A percentile compares a stretch with the other conserved stretches of the same genome.
Conservation (phyloP, 2,329 filamentous ascomycete genomes). For the Alternaria solani region DNA sequence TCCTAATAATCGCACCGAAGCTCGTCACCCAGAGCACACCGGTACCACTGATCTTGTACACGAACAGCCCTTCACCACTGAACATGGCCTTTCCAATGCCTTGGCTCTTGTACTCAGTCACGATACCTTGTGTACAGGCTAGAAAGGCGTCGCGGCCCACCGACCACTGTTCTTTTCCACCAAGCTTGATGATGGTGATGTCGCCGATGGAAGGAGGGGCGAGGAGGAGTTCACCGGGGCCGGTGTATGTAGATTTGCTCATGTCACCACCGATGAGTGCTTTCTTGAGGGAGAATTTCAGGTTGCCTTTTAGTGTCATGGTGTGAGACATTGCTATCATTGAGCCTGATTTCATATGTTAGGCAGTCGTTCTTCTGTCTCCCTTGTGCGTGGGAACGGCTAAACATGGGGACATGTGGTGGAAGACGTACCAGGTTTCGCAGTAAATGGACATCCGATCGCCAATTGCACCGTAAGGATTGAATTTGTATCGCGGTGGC, state of each 20-base stretch:
- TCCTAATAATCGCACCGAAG: constrained; percentile 93
- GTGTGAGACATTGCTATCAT: constrained; percentile 97
- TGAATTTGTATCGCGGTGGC: constrained; percentile 89
- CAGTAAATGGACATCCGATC: constrained; percentile 82
- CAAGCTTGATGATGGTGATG: constrained; percentile 79
- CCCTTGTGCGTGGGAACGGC: too few relatives aligned
- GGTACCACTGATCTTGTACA: constrained; percentile 83
- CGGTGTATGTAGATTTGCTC: constrained; percentile 79
- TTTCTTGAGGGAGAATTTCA: constrained; percentile 93
- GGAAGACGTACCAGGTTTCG: constrained; percentile 71
- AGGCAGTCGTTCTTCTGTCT: neutral
- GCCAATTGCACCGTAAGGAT: constrained; percentile 89
- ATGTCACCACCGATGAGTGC: constrained; percentile 84
- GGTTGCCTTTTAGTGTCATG: constrained; percentile 79
- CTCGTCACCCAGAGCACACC: constrained; percentile 90
- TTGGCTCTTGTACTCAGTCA: constrained; percentile 88
- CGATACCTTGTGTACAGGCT: constrained; percentile 82
- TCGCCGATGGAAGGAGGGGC: constrained; percentile 84
- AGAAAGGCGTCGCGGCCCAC: constrained; percentile 89
- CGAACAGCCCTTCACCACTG: constrained; percentile 88
- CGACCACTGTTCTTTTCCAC: constrained; percentile 78
- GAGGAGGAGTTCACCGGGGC: constrained; percentile 88
- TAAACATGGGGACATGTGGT: neutral
- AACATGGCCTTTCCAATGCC: constrained; percentile 90
- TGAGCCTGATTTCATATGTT: constrained; percentile 61